phyloP scores from a whole-genome alignment of 2,329 filamentous ascomycete genomes.

The Apiospora aurea region DNA sequence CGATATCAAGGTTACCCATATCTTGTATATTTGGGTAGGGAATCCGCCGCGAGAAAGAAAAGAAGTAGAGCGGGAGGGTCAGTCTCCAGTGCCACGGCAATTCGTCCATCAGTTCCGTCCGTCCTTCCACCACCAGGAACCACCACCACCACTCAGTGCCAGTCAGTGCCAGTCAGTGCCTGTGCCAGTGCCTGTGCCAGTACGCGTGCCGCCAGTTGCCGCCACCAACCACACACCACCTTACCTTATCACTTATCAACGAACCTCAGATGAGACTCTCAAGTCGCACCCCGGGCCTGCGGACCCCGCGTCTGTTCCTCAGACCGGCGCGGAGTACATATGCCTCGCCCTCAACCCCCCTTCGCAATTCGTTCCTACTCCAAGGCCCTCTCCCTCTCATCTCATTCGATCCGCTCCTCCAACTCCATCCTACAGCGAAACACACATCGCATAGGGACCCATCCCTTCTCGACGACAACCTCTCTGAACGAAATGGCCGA shows the following conservation, averaged over 20 bases:
- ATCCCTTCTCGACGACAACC: neutral
- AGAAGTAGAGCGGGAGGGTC: neutral
- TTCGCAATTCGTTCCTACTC: neutral
- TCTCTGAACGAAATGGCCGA: constrained; percentile 36
- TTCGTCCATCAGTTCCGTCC: constrained; percentile 1
- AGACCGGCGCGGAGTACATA: constrained; percentile 2
- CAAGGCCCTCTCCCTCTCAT: neutral
- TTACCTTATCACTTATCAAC: neutral
- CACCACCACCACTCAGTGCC: neutral
- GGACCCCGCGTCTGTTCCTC: constrained; percentile 18
- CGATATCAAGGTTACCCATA: neutral
- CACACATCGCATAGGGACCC: neutral
- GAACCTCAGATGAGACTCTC: neutral
- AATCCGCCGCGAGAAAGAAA: neutral
- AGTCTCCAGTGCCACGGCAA: neutral
- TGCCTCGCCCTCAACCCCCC: constrained; percentile 9
- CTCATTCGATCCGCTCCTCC: neutral
- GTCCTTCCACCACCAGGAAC: neutral
- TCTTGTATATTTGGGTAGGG: neutral
- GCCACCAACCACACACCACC: neutral
- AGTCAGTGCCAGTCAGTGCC: too few relatives aligned
- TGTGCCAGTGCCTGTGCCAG: too few relatives aligned
- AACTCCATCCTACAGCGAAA: neutral
- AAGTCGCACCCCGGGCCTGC: constrained; percentile 5
- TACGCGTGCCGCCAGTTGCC: too few relatives aligned